Evolutionary conservation across 805 yeast species (phyloP).

Genomic region (Lachancea kluyveri): DNA sequence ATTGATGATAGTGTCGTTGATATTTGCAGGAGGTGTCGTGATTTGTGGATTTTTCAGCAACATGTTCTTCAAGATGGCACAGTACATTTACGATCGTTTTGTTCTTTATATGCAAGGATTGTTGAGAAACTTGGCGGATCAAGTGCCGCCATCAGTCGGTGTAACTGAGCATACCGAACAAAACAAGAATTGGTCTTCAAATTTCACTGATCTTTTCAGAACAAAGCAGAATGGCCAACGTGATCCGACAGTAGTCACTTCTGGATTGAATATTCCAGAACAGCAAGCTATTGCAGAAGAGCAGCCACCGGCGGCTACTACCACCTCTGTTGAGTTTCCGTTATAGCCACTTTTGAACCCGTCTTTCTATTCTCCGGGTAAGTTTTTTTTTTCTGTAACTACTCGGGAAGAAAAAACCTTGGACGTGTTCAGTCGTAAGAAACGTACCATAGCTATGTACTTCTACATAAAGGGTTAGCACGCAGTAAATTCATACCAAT

Average conservation of each 20-base stretch:
- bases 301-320: background rate
- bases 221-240: background rate
- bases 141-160: slow-evolving; percentile 7
- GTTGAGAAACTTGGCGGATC: slow-evolving; percentile 15
- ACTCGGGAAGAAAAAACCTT: too few species aligned
- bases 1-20: slow-evolving; percentile 20
- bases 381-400: too few species aligned
- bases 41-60: slow-evolving; percentile 26
- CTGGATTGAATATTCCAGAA: slow-evolving; percentile 2
- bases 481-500: too few species aligned
- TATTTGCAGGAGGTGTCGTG: slow-evolving; percentile 25
- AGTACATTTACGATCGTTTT: slow-evolving; percentile 17
- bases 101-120: slow-evolving; percentile 15
- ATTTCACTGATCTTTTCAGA: background rate
- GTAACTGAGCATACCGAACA: background rate
- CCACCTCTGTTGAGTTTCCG: too few species aligned
- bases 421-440: too few species aligned
- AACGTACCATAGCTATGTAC: too few species aligned
- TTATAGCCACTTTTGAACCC: too few species aligned
- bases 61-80: slow-evolving; percentile 22
- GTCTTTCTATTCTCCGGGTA: too few species aligned
- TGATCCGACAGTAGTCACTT: background rate
- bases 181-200: slow-evolving; percentile 1
- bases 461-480: too few species aligned
- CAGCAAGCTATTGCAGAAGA: background rate